phyloP scores from a whole-genome alignment of 2,329 filamentous ascomycete genomes.

The Fusarium napiforme region DNA sequence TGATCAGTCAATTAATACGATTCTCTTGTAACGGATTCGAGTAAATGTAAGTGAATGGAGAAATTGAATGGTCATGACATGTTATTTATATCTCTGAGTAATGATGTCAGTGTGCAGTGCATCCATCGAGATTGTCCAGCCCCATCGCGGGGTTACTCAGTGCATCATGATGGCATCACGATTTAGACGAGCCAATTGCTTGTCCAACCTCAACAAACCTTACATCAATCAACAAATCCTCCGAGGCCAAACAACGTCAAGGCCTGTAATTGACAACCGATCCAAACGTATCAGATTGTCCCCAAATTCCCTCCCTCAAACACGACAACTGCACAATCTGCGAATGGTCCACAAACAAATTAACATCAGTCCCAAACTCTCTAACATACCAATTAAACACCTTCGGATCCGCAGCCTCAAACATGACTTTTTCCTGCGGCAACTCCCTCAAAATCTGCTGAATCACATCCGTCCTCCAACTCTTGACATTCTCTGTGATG shows the following conservation, averaged over 20 bases:
- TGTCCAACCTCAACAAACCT: not conserved
- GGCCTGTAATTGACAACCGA: conserved; percentile 4
- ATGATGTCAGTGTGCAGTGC: conserved; percentile 30
- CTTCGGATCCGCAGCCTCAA: conserved; percentile 65
- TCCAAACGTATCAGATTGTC: conserved; percentile 65
- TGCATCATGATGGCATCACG: conserved; percentile 29
- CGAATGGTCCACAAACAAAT: conserved; percentile 67
- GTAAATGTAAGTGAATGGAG: not conserved
- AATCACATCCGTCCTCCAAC: conserved; percentile 66
- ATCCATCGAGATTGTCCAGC: conserved; percentile 8
- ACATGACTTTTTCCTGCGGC: conserved; percentile 65
- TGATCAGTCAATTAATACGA: not conserved
- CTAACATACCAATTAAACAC: conserved; percentile 68
- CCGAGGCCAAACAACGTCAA: not conserved
- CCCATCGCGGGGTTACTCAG: conserved; percentile 1
- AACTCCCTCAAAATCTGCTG: conserved; percentile 62
- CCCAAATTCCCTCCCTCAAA: conserved; percentile 64
- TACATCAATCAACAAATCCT: not conserved
- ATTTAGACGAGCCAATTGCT: not conserved
- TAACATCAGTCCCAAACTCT: conserved; percentile 67
- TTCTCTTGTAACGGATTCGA: not conserved
- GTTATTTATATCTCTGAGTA: not conserved
- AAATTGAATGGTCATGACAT: too few relatives aligned
- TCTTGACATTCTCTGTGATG: conserved; percentile 66
- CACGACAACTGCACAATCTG: conserved; percentile 67